Base-by-base conservation (phyloP, 1,139 yeast species). In the Magnusiomyces fungicola region DNA sequence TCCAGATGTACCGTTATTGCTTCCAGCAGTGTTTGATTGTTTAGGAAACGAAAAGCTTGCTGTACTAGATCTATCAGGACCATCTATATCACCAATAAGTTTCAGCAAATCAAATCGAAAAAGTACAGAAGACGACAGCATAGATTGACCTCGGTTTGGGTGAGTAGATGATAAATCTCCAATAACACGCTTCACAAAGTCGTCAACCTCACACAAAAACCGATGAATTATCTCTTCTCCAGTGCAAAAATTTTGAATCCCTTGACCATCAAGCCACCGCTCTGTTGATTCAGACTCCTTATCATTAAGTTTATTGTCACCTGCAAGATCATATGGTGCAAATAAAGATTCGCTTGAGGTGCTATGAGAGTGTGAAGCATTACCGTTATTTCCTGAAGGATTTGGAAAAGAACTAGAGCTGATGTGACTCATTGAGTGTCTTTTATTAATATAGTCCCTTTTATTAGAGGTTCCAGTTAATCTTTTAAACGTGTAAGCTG, bases 181-280 rank as follows among this genome's bases (percentile, higher is more conserved):
- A 55, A 67, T 53, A 2, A 67, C 54, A 19, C 68, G 56, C 49
- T 60, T 60, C 4, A 65, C 62, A 16, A 68, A 55, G 36, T 58
- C 63, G 29, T 66, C 69, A 3, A 67, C 58, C 50, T 68, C 71
- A 40, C 67, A 65, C 40, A 63, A 61, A 41, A 64, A 68, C 10
- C 71, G 50, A 45, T 66, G 71, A 37, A 67, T 60, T 16, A 62
- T 54, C 51, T 68, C 71, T 48, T 68, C 71, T 12, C 69, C 67
- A 5, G 58, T 59, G 43, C 70, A 63, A 41, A 67, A 58, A 49
- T 65, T 67, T 46, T 65, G 69, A 30, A 65, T 62, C 7, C 61
- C 57, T 50, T 63, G 64, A 6, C 64, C 64, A 19, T 61, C 56
- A 43, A 68, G 56, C 64, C 65, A 68, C 32, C 58, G 55, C 30